Percentiles rank a stretch among this genome's conserved stretches.
Conservation (phyloP, 768 basidiomycete genomes). For the Amanita rubescens region DNA sequence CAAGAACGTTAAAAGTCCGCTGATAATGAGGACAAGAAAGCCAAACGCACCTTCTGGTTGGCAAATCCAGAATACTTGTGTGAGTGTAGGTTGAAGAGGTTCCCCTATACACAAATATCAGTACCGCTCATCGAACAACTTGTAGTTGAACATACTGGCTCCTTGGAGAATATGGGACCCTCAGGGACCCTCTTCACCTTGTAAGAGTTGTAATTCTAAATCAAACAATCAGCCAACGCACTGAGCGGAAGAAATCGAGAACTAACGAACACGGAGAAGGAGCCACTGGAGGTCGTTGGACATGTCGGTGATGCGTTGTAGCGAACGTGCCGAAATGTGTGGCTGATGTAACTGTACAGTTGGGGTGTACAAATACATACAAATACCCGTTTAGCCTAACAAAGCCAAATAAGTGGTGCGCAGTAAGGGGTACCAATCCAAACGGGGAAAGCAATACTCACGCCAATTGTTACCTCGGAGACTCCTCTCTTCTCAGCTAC, state of each 20-base stretch:
- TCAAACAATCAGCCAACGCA: background rate
- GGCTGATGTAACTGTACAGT: slow-evolving; percentile 36
- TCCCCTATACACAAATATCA: slow-evolving; percentile 50
- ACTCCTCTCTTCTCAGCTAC: background rate
- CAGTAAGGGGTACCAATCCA: no score
- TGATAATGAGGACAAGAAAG: background rate
- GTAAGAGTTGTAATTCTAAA: slow-evolving; percentile 80
- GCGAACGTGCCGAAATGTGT: slow-evolving; percentile 14
- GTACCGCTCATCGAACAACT: background rate
- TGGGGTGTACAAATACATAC: slow-evolving; percentile 22
- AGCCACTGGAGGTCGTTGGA: slow-evolving; percentile 92
- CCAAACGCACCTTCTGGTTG: slow-evolving; percentile 63
- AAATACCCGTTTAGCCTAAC: background rate
- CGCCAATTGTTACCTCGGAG: background rate
- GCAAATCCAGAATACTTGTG: slow-evolving; percentile 87
- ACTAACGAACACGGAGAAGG: slow-evolving; percentile 67
- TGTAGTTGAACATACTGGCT: slow-evolving; percentile 51
- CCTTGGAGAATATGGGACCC: slow-evolving; percentile 77
- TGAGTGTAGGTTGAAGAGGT: slow-evolving; percentile 85
- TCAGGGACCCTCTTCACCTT: slow-evolving; percentile 69
- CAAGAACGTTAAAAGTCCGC: background rate
- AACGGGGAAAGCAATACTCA: background rate
- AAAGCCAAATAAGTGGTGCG: background rate
- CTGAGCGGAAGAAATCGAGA: background rate
- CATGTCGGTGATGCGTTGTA: slow-evolving; percentile 39